Base-by-base conservation (phyloP, 1,284 basidiomycete species). In the Mycosarcoma mackinlayi region DNA sequence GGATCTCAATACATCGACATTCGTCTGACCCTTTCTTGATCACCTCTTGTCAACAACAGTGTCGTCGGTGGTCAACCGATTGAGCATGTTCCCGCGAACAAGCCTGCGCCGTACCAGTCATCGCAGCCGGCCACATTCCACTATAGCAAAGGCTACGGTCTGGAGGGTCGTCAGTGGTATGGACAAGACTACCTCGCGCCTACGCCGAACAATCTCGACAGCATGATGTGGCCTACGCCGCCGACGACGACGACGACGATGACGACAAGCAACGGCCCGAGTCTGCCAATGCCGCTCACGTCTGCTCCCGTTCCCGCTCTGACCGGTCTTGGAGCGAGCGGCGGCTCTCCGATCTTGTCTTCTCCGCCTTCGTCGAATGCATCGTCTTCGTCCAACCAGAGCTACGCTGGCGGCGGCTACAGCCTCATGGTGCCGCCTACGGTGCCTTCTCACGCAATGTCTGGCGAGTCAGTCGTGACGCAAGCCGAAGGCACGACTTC, bases 291-390 rank as follows among this genome's bases (percentile, higher is more conserved):
- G 38, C 45, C 39, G 13, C 51, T 6, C n/a, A n/a, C n/a, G n/a
- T n/a, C n/a, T n/a, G n/a, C n/a, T n/a, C n/a, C n/a, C n/a, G n/a
- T n/a, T 37, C 63, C 8, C 23, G 33, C 2, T 5, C 54, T 14
- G 21, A 9, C 45, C 10, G 38, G 33, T 6, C 18, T 66, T 16
- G 51, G 53, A 18, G 47, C 30, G 33, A 54, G 39, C 30, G 23
- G 24, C 10, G 48, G 48, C 37, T 63, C 60, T 9, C 63, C 63
- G 2, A 56, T 66, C 44, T 18, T 66, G 14, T 66, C 63, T 0
- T 66, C 63, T n/a, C 57, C 63, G 2, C 57, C 63, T 1, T 66
- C 63, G 3, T 66, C 63, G 13, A 66, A 60, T 42, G 47, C 56
- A 4, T 66, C 63, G 8, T 51, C 61, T 5, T 53, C 56, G 6